Conservation (phyloP, 179 eudicot genomes). For the Gypsophila paniculata region DNA sequence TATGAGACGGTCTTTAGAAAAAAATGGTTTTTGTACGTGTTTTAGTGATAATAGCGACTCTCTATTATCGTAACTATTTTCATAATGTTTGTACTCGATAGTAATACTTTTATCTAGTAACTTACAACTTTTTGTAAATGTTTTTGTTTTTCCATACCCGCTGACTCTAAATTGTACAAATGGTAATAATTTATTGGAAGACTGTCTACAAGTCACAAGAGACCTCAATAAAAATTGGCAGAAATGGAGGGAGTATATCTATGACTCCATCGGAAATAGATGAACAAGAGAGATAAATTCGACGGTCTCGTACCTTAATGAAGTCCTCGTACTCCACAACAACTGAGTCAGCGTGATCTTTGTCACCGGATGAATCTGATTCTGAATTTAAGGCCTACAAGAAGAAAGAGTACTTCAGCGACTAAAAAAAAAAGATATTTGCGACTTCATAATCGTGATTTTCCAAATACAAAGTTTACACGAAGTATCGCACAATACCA, state of each 20-base stretch:
- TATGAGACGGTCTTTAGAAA: too few species aligned
- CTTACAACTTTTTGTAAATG: too few species aligned
- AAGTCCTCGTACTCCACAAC: conserved; percentile 80
- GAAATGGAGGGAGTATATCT: not conserved
- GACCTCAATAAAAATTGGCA: too few species aligned
- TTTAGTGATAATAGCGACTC: too few species aligned
- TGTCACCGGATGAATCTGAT: conserved; percentile 37
- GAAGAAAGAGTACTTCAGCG: conserved; percentile 1
- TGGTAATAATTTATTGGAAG: too few species aligned
- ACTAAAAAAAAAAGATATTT: not conserved
- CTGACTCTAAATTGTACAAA: too few species aligned
- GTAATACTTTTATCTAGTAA: too few species aligned
- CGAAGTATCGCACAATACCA: conserved; percentile 36
- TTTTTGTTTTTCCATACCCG: too few species aligned
- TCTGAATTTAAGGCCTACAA: conserved; percentile 48
- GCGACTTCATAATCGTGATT: not conserved
- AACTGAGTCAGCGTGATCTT: conserved; percentile 46
- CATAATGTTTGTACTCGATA: too few species aligned
- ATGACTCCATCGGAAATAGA: not conserved
- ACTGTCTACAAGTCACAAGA: too few species aligned
- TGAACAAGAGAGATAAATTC: not conserved
- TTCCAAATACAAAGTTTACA: not conserved
- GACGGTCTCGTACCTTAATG: conserved; percentile 50
- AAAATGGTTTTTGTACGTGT: too few species aligned
- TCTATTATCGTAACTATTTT: too few species aligned